Conservation (phyloP, 2,329 filamentous ascomycete species). For the Arthrobotrys musiformis region DNA sequence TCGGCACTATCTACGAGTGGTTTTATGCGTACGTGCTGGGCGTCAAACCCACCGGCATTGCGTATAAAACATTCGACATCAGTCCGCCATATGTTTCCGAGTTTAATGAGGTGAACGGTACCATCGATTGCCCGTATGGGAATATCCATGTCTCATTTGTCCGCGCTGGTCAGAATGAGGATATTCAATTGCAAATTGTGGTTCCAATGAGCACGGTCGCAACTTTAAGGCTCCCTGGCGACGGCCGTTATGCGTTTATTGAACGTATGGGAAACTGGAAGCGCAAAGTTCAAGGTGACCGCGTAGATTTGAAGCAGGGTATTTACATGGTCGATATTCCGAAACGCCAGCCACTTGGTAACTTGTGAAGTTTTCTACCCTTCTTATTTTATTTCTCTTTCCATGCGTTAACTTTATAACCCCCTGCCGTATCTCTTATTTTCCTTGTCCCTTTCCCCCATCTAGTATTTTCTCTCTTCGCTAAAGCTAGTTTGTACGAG, state of each 20-base stretch:
- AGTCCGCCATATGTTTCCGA: constrained; percentile 63
- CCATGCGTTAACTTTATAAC: no score
- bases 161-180: not conserved
- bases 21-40: constrained; percentile 65
- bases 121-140: constrained; percentile 63
- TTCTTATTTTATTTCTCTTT: not conserved
- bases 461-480: no score
- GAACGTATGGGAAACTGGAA: constrained; percentile 22
- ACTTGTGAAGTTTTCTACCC: not conserved
- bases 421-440: no score
- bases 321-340: constrained; percentile 10
- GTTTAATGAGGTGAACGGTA: constrained; percentile 63
- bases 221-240: constrained; percentile 2
- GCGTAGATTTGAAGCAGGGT: constrained; percentile 17
- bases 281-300: not conserved
- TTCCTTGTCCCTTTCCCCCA: no score
- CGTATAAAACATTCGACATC: constrained; percentile 64
- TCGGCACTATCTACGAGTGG: constrained; percentile 67
- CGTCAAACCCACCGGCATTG: constrained; percentile 62
- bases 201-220: constrained; percentile 21
- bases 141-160: constrained; percentile 60
- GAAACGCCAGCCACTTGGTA: not conserved
- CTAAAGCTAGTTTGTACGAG: no score
- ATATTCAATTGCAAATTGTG: constrained; percentile 9
- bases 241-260: not conserved